These are phyloP conservation scores for Paramecium sonneborni DNA, from an alignment of 73 alveolate genomes.

Conservation along the genomic window DNA sequence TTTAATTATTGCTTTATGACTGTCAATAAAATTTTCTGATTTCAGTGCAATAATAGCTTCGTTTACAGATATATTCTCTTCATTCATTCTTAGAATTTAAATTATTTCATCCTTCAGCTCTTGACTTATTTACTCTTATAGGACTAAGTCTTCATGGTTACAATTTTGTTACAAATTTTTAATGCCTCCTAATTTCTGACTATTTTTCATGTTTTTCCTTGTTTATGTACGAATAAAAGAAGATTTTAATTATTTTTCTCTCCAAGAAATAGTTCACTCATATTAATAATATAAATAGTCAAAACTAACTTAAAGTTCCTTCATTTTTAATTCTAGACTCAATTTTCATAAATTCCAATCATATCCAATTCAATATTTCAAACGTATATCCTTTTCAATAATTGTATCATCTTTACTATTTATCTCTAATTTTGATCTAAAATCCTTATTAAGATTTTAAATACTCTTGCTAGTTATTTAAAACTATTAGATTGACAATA, in stretches of 20 bases:
- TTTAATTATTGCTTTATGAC: neutral
- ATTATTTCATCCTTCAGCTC: neutral
- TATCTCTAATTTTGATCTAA: neutral
- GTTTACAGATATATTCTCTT: neutral
- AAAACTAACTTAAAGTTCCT: neutral
- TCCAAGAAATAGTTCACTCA: neutral
- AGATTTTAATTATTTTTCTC: neutral
- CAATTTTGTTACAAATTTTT: neutral
- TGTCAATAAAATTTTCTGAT: constrained; percentile 1
- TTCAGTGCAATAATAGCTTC: neutral
- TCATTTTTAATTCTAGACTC: neutral
- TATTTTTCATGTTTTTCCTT: neutral
- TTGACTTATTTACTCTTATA: neutral
- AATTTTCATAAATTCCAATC: neutral
- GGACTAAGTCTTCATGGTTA: neutral
- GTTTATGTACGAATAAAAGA: neutral
- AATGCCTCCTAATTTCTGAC: neutral
- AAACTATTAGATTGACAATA: neutral
- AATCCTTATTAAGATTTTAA: no score
- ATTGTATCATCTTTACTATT: neutral
- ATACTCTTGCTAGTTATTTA: neutral
- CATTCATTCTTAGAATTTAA: neutral
- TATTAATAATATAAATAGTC: neutral
- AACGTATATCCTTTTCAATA: neutral
- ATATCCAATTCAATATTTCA: neutral